Conservation (phyloP, 2,329 filamentous ascomycete species). For the Lachnellula cervina region DNA sequence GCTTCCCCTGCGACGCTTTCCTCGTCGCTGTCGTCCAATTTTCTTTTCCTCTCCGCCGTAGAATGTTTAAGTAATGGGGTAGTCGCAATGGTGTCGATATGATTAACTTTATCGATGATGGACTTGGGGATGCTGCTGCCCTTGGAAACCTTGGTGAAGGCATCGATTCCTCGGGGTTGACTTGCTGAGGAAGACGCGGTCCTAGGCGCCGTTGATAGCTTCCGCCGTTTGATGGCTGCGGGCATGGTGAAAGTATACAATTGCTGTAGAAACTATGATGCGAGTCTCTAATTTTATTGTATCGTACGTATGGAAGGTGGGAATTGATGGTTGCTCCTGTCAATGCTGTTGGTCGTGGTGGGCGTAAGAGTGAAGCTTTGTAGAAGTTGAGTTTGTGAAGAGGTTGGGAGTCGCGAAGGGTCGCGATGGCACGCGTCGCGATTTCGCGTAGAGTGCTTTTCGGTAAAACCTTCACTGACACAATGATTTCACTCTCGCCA, state of each 20-base stretch:
- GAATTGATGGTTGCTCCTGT: conserved; percentile 14
- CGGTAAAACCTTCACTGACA: neutral
- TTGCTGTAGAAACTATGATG: conserved; percentile 18
- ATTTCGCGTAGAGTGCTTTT: conserved; percentile 28
- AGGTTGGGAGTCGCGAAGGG: conserved; percentile 19
- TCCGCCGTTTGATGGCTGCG: conserved; percentile 27
- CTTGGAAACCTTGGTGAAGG: conserved; percentile 41
- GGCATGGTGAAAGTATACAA: conserved; percentile 27
- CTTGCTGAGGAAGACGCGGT: conserved; percentile 22
- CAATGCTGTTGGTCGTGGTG: neutral
- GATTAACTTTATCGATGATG: conserved; percentile 31
- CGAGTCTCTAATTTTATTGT: conserved; percentile 10
- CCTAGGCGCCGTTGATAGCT: conserved; percentile 20
- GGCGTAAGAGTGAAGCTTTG: neutral
- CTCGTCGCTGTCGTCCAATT: conserved; percentile 19
- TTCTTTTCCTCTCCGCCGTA: conserved; percentile 33
- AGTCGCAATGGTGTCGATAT: conserved; percentile 31
- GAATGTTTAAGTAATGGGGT: conserved; percentile 23
- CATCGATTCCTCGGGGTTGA: conserved; percentile 33
- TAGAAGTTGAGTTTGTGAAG: conserved; percentile 5
- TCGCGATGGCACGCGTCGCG: conserved; percentile 9
- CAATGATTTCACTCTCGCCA: neutral
- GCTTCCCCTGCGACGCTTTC: conserved; percentile 10
- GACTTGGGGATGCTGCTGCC: conserved; percentile 30
- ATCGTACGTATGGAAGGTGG: conserved; percentile 10